Percentiles rank a stretch among this genome's conserved stretches.
Evolutionary conservation across 371 early-diverging fungal species (phyloP).

Genomic region (Capniomyces stellatus): DNA sequence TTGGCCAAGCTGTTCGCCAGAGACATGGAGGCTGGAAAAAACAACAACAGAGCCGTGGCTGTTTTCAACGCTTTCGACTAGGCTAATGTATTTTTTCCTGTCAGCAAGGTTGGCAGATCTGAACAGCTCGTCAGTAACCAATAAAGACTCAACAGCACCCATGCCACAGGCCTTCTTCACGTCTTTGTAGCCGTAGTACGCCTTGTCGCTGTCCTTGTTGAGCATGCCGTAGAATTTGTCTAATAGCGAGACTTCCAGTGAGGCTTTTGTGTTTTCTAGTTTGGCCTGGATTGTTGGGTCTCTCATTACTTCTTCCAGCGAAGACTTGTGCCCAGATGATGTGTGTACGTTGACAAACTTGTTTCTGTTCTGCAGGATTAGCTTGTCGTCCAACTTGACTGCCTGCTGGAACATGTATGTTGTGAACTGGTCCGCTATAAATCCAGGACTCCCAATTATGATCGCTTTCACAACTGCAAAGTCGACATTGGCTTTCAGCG

Average conservation of each 20-base stretch:
- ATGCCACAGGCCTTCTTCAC: conserved; percentile 64
- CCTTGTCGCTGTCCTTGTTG: conserved; percentile 68
- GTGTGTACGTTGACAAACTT: conserved; percentile 82
- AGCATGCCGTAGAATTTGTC: conserved; percentile 78
- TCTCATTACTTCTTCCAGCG: conserved; percentile 79
- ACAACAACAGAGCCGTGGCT: conserved; percentile 66
- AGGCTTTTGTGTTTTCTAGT: conserved; percentile 82
- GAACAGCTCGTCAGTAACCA: conserved; percentile 85
- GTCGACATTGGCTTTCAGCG: conserved; percentile 64
- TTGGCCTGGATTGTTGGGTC: conserved; percentile 62
- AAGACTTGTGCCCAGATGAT: conserved; percentile 88
- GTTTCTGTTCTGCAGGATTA: conserved; percentile 54
- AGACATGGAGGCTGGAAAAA: conserved; percentile 80
- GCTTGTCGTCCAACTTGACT: conserved; percentile 59
- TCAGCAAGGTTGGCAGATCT: conserved; percentile 67
- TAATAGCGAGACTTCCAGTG: conserved; percentile 62
- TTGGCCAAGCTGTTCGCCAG: conserved; percentile 86
- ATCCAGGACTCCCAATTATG: conserved; percentile 88
- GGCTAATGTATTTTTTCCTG: conserved; percentile 58
- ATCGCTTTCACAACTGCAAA: conserved; percentile 81
- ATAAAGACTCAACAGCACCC: conserved; percentile 66
- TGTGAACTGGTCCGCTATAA: conserved; percentile 41
- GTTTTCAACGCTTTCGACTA: conserved; percentile 65
- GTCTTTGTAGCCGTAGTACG: conserved; percentile 78
- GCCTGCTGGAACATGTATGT: not conserved